Percentiles rank a stretch among this genome's conserved stretches.
These are phyloP conservation scores for Salicornia ramosissima DNA, from an alignment of 148 eudicot genomes.

Conservation along the genomic window DNA sequence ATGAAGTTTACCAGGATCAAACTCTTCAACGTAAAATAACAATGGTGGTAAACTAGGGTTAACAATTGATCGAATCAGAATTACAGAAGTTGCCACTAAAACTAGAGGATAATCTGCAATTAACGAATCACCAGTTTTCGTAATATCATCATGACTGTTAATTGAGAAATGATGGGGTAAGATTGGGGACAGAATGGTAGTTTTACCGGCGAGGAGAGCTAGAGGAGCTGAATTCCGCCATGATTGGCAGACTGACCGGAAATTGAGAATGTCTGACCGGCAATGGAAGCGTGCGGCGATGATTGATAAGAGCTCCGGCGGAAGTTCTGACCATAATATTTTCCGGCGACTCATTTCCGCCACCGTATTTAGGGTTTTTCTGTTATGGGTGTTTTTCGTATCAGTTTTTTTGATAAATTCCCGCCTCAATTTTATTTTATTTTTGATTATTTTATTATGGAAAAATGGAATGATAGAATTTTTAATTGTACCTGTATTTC, in stretches of 20 bases:
- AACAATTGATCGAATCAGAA: not conserved
- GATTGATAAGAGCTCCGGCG: not conserved
- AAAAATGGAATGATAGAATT: too few relatives aligned
- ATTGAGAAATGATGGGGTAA: not conserved
- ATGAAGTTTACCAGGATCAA: not conserved
- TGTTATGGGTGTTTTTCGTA: too few relatives aligned
- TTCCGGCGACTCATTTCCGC: not conserved
- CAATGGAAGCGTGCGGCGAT: not conserved
- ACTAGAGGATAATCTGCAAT: not conserved
- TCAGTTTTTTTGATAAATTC: not conserved
- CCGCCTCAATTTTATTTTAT: not conserved
- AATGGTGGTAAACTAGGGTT: not conserved
- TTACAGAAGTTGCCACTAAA: not conserved
- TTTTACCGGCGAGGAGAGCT: not conserved
- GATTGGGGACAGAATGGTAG: not conserved
- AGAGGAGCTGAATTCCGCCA: not conserved
- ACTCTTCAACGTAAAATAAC: constrained; percentile 3
- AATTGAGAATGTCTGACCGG: not conserved
- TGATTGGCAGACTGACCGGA: not conserved
- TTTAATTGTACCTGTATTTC: too few relatives aligned
- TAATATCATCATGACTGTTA: not conserved
- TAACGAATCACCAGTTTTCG: too few relatives aligned
- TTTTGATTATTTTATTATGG: too few relatives aligned
- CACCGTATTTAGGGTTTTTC: not conserved
- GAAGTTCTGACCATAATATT: not conserved